These are phyloP conservation scores for Trichosporon ovoides DNA, from an alignment of 1,284 basidiomycete species.

Conservation along the genomic window DNA sequence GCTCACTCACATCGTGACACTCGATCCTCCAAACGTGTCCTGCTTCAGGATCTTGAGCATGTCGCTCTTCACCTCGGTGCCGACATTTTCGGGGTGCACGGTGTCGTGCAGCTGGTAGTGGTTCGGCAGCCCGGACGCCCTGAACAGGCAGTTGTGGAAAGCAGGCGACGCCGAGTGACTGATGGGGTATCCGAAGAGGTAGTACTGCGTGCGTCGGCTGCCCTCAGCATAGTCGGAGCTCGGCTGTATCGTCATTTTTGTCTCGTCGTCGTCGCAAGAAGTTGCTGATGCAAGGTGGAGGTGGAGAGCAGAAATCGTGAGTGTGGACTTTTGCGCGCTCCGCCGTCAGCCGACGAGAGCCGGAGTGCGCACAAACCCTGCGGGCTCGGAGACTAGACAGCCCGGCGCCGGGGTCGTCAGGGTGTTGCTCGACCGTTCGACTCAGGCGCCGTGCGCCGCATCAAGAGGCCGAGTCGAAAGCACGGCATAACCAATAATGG, in stretches of 20 bases:
- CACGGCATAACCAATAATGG: no score
- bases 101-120: conserved; percentile 8
- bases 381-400: no score
- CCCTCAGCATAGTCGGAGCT: not conserved
- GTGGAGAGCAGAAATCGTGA: no score
- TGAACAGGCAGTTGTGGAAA: conserved; percentile 80
- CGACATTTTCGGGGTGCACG: conserved; percentile 7
- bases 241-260: not conserved
- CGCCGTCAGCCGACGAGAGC: no score
- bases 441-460: no score
- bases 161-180: conserved; percentile 79
- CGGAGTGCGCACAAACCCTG: no score
- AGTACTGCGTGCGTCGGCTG: conserved; percentile 55
- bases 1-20: conserved; percentile 62
- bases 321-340: no score
- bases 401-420: no score
- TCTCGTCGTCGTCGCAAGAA: not conserved
- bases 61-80: conserved; percentile 3
- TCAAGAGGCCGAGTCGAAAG: no score
- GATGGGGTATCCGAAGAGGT: conserved; percentile 81
- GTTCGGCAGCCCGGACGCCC: conserved; percentile 64
- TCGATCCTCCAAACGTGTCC: conserved; percentile 77
- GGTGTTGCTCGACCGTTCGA: no score
- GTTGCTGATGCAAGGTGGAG: no score
- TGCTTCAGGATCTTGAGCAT: conserved; percentile 7